Evolutionary conservation across 176 grass and related monocot genomes (phyloP).

Genomic region (Zoysia japonica): DNA sequence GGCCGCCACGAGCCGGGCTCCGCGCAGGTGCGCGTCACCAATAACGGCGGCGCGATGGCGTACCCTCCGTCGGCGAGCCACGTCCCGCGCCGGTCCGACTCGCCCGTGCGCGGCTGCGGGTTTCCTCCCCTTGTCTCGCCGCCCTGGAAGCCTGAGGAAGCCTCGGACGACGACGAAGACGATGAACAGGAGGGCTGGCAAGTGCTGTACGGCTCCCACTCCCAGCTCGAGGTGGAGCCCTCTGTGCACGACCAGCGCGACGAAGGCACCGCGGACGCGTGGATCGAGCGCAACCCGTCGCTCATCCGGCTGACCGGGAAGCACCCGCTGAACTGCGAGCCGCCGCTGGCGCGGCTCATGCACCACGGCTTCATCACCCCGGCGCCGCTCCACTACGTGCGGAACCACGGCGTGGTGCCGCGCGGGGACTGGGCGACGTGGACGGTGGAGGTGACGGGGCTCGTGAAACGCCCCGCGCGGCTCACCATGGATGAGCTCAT

Average conservation of each 20-base stretch:
- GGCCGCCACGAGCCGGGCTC: constrained; percentile 41
- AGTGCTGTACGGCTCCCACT: constrained; percentile 35
- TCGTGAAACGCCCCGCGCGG: constrained; percentile 47
- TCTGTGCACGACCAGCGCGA: constrained; percentile 63
- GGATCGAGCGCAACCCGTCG: constrained; percentile 75
- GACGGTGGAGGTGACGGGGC: constrained; percentile 71
- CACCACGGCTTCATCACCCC: constrained; percentile 95
- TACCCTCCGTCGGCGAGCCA: constrained; percentile 39
- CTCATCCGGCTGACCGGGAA: constrained; percentile 84
- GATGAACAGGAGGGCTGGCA: constrained; percentile 56
- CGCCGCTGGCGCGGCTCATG: constrained; percentile 73
- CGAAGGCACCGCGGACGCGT: constrained; percentile 74
- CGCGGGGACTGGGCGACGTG: constrained; percentile 55
- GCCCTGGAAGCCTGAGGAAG: not conserved
- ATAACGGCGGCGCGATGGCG: constrained; percentile 41
- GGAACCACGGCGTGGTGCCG: constrained; percentile 84
- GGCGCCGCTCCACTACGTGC: constrained; percentile 83
- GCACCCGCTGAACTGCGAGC: constrained; percentile 93
- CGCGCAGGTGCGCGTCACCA: not conserved
- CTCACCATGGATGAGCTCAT: constrained; percentile 73
- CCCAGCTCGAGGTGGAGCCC: constrained; percentile 67
- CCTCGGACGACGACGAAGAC: constrained; percentile 55
- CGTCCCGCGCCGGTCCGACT: constrained; percentile 50
- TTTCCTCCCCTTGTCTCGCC: constrained; percentile 57
- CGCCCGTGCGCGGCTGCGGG: constrained; percentile 55